Evolutionary conservation across 306 rosid genomes (phyloP).

Genomic region (Luffa aegyptiaca): DNA sequence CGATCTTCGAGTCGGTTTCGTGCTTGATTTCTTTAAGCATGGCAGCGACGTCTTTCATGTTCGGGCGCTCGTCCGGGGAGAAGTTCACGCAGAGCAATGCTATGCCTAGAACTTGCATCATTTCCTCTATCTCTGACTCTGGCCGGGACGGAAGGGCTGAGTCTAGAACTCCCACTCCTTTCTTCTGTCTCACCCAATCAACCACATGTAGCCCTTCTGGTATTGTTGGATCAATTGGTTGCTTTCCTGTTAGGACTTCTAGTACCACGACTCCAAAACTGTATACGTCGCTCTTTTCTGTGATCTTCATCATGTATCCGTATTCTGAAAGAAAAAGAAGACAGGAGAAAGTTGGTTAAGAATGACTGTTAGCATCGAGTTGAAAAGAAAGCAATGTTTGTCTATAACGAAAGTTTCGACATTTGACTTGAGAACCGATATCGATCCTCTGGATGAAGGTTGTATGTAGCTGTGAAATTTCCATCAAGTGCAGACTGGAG

Average conservation of each 20-base stretch:
- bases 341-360: background rate
- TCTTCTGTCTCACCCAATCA: conserved; percentile 67
- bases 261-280: conserved; percentile 72
- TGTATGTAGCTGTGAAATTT: background rate
- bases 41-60: conserved; percentile 80
- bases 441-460: too few species aligned
- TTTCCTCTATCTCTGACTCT: conserved; percentile 51
- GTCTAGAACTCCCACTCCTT: conserved; percentile 36
- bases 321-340: conserved; percentile 37
- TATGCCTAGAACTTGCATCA: conserved; percentile 73
- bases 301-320: conserved; percentile 85
- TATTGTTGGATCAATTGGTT: conserved; percentile 84
- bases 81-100: conserved; percentile 73
- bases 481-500: background rate
- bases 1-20: conserved; percentile 36
- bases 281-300: conserved; percentile 86
- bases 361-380: background rate
- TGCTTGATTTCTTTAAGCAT: conserved; percentile 60
- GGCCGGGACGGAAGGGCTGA: conserved; percentile 41
- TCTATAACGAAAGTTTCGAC: background rate
- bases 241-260: conserved; percentile 79
- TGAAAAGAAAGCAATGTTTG: background rate
- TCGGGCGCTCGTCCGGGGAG: conserved; percentile 58
- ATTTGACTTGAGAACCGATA: background rate
- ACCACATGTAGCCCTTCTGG: conserved; percentile 82